Evolutionary conservation across 1,139 yeast genomes (phyloP).

Genomic region (Hanseniaspora uvarum): DNA sequence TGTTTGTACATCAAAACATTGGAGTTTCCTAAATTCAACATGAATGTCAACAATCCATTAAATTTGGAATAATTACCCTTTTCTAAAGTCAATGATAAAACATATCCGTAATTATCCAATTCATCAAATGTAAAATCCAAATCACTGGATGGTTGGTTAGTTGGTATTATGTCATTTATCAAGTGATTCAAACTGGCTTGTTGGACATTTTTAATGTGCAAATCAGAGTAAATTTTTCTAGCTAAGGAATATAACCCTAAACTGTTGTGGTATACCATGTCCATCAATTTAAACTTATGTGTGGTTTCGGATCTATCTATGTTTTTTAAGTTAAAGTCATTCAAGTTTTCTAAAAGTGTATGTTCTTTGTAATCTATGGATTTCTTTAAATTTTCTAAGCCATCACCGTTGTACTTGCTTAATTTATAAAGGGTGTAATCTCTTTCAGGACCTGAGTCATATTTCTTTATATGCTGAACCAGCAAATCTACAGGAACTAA

Average conservation of each 20-base stretch:
- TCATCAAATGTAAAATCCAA: slow-evolving; percentile 17
- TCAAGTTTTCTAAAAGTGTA: neutral
- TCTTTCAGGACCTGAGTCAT: slow-evolving; percentile 2
- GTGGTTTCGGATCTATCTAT: neutral
- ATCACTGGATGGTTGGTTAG: slow-evolving; percentile 33
- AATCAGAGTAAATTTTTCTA: slow-evolving; percentile 38
- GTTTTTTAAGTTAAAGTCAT: neutral
- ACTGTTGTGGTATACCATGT: slow-evolving; percentile 43
- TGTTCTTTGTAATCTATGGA: neutral
- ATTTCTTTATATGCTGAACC: neutral
- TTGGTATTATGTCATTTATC: slow-evolving; percentile 40
- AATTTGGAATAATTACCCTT: slow-evolving; percentile 28
- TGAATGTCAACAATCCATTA: slow-evolving; percentile 27
- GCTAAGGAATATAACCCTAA: slow-evolving; percentile 50
- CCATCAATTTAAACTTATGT: neutral
- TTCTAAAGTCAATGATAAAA: slow-evolving; percentile 27
- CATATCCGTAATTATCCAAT: slow-evolving; percentile 23
- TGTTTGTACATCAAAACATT: slow-evolving; percentile 7
- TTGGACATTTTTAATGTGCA: slow-evolving; percentile 69
- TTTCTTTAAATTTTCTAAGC: neutral
- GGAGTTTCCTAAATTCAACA: slow-evolving; percentile 2
- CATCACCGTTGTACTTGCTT: neutral
- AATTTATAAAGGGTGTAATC: slow-evolving; percentile 6
- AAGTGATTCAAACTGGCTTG: slow-evolving; percentile 61
- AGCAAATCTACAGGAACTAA: slow-evolving; percentile 1